Evolutionary conservation across 2,329 filamentous ascomycete species (phyloP).

Genomic region (Lachnum nothofagi): DNA sequence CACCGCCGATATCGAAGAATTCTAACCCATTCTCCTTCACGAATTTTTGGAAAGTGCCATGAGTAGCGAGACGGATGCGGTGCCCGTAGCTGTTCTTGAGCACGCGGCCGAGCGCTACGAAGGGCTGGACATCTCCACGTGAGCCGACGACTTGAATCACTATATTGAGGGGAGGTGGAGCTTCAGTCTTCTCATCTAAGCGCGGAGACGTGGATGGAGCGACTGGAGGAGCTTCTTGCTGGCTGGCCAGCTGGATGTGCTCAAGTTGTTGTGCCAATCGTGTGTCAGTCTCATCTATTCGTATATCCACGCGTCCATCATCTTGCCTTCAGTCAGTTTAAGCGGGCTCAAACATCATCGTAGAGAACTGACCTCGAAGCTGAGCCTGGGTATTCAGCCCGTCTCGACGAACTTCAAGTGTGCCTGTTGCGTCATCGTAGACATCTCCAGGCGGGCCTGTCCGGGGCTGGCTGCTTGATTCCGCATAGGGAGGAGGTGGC

Average conservation of each 20-base stretch:
- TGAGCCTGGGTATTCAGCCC: slow-evolving; percentile 56
- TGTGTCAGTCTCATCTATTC: slow-evolving; percentile 7
- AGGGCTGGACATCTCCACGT: background rate
- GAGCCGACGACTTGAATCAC: background rate
- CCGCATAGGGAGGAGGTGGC: slow-evolving; percentile 51
- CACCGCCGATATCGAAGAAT: background rate
- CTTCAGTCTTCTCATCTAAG: background rate
- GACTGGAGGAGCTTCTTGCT: background rate
- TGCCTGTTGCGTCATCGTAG: slow-evolving; percentile 3
- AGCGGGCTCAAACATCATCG: background rate
- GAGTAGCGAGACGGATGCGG: background rate
- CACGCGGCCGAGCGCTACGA: background rate
- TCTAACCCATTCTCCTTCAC: background rate
- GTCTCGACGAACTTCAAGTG: slow-evolving; percentile 51
- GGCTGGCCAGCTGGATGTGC: slow-evolving; percentile 2
- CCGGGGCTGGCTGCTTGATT: slow-evolving; percentile 40
- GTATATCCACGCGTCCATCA: slow-evolving; percentile 9
- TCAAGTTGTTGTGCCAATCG: slow-evolving; percentile 2
- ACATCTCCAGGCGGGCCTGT: background rate
- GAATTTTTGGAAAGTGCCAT: background rate
- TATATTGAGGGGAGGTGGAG: background rate
- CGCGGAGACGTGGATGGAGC: background rate
- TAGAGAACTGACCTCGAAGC: slow-evolving; percentile 34
- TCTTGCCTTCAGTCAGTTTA: slow-evolving; percentile 38
- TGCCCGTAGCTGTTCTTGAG: background rate